Evolutionary conservation across 192 early-diverging fungal species (phyloP), one percentile per base, ranked within the genome.

Genomic region (Coemansia sp.): DNA sequence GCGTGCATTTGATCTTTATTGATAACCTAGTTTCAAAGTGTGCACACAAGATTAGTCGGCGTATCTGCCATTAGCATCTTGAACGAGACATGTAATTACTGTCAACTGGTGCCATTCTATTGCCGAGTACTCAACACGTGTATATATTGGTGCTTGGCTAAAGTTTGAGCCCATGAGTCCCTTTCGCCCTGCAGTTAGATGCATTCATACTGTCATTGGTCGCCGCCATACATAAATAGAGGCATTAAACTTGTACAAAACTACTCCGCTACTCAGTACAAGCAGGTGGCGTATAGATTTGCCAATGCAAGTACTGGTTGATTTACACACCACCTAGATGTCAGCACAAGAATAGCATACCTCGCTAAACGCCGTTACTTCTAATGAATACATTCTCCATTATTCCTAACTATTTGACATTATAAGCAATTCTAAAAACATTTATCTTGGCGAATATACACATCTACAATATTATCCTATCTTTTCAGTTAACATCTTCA

Each of bases 271-370:
- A 11, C 15, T 18, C 44, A 46, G 44, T 46, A 18, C 15, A 18
- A 18, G 16, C 50, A 52, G 11, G 53, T 57, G 53, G 53, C 53
- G 53, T 31, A 31, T 31, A 57, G 53, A 57, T 31, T 57, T 57
- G 27, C 53, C 53, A 57, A 57, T 66, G 65, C 65, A 36, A 6
- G 24, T 12, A n/a, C 18, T 36, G 22, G 24, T 5, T 3, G 11
- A 20, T 33, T 16, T 66, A 12, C 22, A 15, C 55, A 27, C 22
- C 18, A 8, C 29, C 5, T 13, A 20, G 24, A 22, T 16, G 53
- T 15, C 10, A 5, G 53, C 1, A 5, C 53, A 57, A 33, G 53
- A 9, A 50, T 24, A 22, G 20, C 49, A 13, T 50, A 47, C 18
- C 46, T 47, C 18, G 18, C n/a, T 16, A 5, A 50, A 9, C 18